Evolutionary conservation across 2,329 filamentous ascomycete genomes (phyloP).

Genomic region (Aspergillus fructus): DNA sequence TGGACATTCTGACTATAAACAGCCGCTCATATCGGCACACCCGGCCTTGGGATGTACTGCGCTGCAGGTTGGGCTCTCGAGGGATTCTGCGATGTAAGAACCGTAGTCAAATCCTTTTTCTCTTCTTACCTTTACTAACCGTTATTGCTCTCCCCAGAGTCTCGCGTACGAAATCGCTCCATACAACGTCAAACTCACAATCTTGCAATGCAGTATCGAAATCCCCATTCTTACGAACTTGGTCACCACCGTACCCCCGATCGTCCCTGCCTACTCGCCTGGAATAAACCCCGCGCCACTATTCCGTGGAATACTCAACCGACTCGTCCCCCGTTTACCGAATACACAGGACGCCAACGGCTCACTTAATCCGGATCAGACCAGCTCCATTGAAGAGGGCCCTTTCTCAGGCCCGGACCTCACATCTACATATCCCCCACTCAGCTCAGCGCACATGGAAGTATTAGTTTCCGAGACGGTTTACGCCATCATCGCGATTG

Average conservation of each 20-base stretch:
- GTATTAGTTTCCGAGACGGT: constrained; percentile 83
- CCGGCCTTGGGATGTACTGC: constrained; percentile 85
- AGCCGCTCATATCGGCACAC: constrained; percentile 87
- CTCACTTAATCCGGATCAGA: constrained; percentile 17
- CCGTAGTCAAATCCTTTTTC: neutral
- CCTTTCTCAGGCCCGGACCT: constrained; percentile 46
- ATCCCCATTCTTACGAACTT: constrained; percentile 83
- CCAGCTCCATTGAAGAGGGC: constrained; percentile 29
- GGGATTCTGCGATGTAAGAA: constrained; percentile 79
- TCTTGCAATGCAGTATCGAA: constrained; percentile 94
- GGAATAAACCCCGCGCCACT: constrained; percentile 73
- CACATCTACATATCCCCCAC: constrained; percentile 70
- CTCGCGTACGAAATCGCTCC: constrained; percentile 94
- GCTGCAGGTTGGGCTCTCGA: constrained; percentile 93
- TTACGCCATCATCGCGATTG: constrained; percentile 85
- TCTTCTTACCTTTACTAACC: neutral
- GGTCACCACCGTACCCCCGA: constrained; percentile 77
- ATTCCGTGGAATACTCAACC: constrained; percentile 77
- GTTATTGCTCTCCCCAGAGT: constrained; percentile 45
- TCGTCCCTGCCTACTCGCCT: constrained; percentile 66
- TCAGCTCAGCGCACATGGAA: constrained; percentile 68
- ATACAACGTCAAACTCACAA: constrained; percentile 94
- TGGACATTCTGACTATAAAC: constrained; percentile 20
- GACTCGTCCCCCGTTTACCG: constrained; percentile 74
- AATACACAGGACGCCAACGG: constrained; percentile 36